Evolutionary conservation across 352 stramenopile genomes (phyloP).

Genomic region (Pythium scleroteichum): DNA sequence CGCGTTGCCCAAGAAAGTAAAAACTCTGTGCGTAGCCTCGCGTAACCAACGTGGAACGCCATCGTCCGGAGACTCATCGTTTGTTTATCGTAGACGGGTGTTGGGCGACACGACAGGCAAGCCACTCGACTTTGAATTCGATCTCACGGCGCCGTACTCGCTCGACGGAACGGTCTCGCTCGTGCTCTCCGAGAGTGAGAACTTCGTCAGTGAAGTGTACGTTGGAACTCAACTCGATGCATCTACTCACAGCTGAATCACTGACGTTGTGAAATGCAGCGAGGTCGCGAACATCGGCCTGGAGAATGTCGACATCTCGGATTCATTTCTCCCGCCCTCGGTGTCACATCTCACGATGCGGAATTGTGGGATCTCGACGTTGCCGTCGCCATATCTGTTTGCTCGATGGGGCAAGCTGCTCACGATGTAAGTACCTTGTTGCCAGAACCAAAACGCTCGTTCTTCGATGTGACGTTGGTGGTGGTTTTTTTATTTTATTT

Average conservation of each 20-base stretch:
- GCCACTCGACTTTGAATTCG: slow-evolving; percentile 1
- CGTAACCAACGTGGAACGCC: not conserved
- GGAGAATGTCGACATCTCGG: not conserved
- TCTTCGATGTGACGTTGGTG: too few relatives aligned
- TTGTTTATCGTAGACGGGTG: not conserved
- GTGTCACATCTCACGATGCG: not conserved
- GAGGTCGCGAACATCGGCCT: not conserved
- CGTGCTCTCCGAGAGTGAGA: not conserved
- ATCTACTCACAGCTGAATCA: too few relatives aligned
- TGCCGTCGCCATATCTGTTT: slow-evolving; percentile 1
- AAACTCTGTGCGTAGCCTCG: not conserved
- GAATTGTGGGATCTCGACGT: not conserved
- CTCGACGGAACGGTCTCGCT: not conserved
- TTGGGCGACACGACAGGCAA: not conserved
- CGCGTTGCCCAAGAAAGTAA: not conserved
- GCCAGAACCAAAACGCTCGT: not conserved
- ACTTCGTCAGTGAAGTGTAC: not conserved
- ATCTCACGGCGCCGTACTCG: not conserved
- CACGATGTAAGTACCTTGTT: not conserved
- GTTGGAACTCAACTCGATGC: not conserved
- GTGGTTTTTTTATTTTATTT: not conserved
- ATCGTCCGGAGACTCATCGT: not conserved
- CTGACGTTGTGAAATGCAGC: not conserved
- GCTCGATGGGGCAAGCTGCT: not conserved
- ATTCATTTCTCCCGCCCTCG: not conserved